Evolutionary conservation across 2,329 filamentous ascomycete genomes (phyloP).

Genomic region (Penicillium sp.): DNA sequence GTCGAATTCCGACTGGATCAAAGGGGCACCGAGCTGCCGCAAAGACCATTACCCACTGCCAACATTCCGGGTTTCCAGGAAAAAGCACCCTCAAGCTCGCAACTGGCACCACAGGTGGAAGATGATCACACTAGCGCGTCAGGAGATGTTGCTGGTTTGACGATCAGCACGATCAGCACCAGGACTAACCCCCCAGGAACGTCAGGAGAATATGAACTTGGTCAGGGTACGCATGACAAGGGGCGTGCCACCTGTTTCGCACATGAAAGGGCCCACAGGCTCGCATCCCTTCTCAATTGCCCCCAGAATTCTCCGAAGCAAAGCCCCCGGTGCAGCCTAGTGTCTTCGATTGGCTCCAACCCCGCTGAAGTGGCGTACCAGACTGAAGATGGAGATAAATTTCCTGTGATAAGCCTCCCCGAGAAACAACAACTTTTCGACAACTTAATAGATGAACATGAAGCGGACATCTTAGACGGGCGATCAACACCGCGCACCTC

Average conservation of each 20-base stretch:
- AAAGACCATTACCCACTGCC: conserved; percentile 36
- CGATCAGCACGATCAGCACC: conserved; percentile 30
- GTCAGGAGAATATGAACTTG: conserved; percentile 29
- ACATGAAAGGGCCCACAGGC: conserved; percentile 36
- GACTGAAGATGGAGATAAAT: conserved; percentile 36
- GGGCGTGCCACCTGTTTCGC: conserved; percentile 36
- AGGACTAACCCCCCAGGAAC: conserved; percentile 25
- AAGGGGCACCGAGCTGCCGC: conserved; percentile 33
- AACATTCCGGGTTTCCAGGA: conserved; percentile 38
- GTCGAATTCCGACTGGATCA: conserved; percentile 32
- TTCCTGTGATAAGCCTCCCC: conserved; percentile 35
- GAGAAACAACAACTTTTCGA: conserved; percentile 36
- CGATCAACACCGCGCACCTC: conserved; percentile 29
- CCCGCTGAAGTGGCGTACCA: conserved; percentile 29
- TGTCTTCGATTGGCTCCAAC: conserved; percentile 33
- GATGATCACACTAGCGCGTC: conserved; percentile 30
- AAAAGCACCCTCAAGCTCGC: conserved; percentile 24
- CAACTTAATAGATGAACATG: conserved; percentile 35
- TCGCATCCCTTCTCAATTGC: conserved; percentile 37
- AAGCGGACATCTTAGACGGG: conserved; percentile 28
- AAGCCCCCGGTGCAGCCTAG: conserved; percentile 21
- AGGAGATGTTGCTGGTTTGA: conserved; percentile 31
- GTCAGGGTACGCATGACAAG: conserved; percentile 31
- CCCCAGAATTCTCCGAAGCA: conserved; percentile 32
- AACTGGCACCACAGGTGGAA: conserved; percentile 26